Evolutionary conservation across 768 basidiomycete species (phyloP), one percentile per base, ranked within the genome.

Genomic region (Mycena belliarum): DNA sequence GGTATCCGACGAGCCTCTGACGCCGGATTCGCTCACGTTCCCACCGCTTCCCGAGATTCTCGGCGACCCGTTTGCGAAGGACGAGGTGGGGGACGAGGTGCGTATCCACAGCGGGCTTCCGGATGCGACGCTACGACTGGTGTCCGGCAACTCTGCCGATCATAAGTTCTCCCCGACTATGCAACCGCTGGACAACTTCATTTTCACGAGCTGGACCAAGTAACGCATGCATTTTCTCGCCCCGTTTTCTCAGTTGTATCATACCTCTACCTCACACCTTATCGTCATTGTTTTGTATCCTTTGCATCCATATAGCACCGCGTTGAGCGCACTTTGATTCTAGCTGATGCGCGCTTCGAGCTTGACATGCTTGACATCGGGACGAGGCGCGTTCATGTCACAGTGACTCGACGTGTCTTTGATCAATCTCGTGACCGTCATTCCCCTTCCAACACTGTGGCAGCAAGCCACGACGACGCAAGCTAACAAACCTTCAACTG

Each of bases 1-100:
- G 10, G 45, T 49, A n/a, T 65, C 61, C 21, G 68, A 69, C 24
- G 67, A 65, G 23, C 65, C 65, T 10, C 47, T 62, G 57, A 67
- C 66, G 33, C 68, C 68, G n/a, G 63, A 66, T 23, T 66, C 63
- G 16, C 28, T 57, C 29, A 50, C 47, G 15, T 65, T 67, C 21
- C 57, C 57, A 15, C 57, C 57, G 24, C 40, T 63, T 5, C 62
- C 62, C 33, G 62, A 63, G 49, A 59, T 59, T 37, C 50, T 52
- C n/a, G 46, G 46, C 42, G 62, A 63, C 28, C 62, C 62, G 9
- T 63, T 63, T 23, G 62, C 62, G 33, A 63, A 63, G 38, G 59
- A 61, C 35, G 56, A 55, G 10, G 49, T 42, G 24, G 37, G 20
- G 18, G 63, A 46, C 14, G 57, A 55, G 12, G 32, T 44, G 21